Percentiles rank a stretch among this genome's conserved stretches.
These are phyloP conservation scores for Pleurotus giganteus DNA, from an alignment of 768 basidiomycete genomes.

Conservation along the genomic window DNA sequence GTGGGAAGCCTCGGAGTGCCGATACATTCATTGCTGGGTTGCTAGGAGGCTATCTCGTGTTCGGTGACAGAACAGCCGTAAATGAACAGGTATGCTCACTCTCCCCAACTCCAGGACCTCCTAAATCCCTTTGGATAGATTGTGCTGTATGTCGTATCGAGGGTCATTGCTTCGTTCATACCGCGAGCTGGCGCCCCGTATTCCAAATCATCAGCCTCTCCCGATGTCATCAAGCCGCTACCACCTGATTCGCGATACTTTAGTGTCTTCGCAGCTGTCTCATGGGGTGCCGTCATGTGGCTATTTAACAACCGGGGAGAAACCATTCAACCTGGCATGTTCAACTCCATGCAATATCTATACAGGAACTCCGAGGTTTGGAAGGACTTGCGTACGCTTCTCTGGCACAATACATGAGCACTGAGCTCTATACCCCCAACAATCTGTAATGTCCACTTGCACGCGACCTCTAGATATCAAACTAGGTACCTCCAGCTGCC, in stretches of 20 bases:
- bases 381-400: conserved; percentile 75
- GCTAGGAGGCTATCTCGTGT: conserved; percentile 87
- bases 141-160: conserved; percentile 92
- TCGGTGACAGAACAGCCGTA: conserved; percentile 82
- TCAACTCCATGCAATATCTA: conserved; percentile 92
- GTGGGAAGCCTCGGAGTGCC: conserved; percentile 74
- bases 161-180: conserved; percentile 88
- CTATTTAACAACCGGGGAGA: conserved; percentile 85
- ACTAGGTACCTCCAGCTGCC: background rate
- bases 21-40: conserved; percentile 95
- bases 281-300: conserved; percentile 98
- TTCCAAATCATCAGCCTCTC: conserved; percentile 39
- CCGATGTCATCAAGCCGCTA: conserved; percentile 56
- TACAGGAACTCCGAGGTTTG: conserved; percentile 92
- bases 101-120: conserved; percentile 2
- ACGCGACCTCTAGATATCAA: background rate
- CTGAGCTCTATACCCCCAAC: background rate
- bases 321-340: conserved; percentile 96
- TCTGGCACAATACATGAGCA: conserved; percentile 85
- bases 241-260: conserved; percentile 88
- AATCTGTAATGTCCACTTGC: background rate
- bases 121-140: conserved; percentile 51
- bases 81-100: conserved; percentile 78
- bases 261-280: conserved; percentile 79
- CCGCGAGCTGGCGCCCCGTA: conserved; percentile 69